These are phyloP conservation scores for Erysimum cheiri DNA, from an alignment of 441 rosid genomes.

Conservation along the genomic window DNA sequence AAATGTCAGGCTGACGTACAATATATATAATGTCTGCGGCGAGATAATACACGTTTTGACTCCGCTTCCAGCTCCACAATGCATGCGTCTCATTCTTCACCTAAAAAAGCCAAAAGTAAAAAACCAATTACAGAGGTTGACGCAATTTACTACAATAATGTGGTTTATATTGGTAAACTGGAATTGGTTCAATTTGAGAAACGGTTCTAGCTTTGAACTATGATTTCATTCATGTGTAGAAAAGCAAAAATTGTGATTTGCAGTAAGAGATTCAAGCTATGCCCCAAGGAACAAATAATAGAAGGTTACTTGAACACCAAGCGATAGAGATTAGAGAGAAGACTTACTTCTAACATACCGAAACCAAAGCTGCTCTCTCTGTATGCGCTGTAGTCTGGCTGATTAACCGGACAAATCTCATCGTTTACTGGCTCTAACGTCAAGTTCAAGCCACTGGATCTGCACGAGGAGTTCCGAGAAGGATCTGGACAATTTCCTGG, in stretches of 20 bases:
- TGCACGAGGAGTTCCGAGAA: constrained; percentile 45
- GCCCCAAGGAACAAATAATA: constrained; percentile 1
- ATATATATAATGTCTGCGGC: constrained; percentile 68
- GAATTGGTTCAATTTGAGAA: not conserved
- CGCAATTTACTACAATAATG: not conserved
- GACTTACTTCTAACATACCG: constrained; percentile 74
- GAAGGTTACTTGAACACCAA: constrained; percentile 26
- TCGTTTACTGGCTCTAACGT: constrained; percentile 67
- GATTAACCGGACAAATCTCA: constrained; percentile 68
- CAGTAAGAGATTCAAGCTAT: constrained; percentile 16
- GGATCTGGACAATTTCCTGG: constrained; percentile 78
- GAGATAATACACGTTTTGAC: constrained; percentile 53
- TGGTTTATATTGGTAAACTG: not conserved
- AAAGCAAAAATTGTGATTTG: not conserved
- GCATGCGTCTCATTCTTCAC: constrained; percentile 91
- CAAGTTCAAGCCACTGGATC: constrained; percentile 69
- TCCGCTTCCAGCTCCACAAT: constrained; percentile 85
- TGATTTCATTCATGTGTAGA: not conserved
- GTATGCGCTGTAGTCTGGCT: constrained; percentile 88
- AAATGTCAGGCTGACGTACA: constrained; percentile 68
- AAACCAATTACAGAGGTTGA: not conserved
- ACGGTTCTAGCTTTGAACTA: constrained; percentile 2
- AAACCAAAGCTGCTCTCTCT: constrained; percentile 92
- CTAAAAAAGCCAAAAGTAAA: constrained; percentile 44
- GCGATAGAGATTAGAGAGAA: constrained; percentile 18